Conservation (phyloP, 192 early-diverging fungal genomes). For the Coemansia javaensis region DNA sequence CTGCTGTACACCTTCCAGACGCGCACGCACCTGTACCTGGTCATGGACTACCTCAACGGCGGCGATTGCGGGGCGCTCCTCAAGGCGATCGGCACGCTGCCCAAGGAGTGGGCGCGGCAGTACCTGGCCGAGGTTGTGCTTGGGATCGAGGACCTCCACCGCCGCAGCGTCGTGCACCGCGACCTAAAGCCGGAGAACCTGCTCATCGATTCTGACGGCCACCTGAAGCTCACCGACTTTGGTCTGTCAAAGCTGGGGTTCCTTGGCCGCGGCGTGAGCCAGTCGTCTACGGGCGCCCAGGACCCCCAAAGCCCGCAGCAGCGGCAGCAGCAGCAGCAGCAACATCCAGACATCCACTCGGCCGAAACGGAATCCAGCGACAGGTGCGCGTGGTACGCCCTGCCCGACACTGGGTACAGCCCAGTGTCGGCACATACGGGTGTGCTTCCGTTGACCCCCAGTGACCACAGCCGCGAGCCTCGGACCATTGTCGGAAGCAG, state of each 20-base stretch:
- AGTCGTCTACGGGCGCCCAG: conserved; percentile 16
- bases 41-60: conserved; percentile 87
- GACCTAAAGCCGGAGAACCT: conserved; percentile 80
- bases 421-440: no score
- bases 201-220: conserved; percentile 81
- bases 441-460: no score
- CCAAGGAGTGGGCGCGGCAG: conserved; percentile 75
- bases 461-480: no score
- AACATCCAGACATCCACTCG: background rate
- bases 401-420: no score
- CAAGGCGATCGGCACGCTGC: conserved; percentile 66
- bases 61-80: conserved; percentile 77
- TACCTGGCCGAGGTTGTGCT: conserved; percentile 84
- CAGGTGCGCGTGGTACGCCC: no score
- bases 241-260: conserved; percentile 59
- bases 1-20: conserved; percentile 85
- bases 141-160: conserved; percentile 84
- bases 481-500: no score
- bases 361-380: no score
- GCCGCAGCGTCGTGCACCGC: conserved; percentile 78
- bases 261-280: conserved; percentile 41
- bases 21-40: conserved; percentile 80
- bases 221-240: conserved; percentile 92
- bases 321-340: background rate
- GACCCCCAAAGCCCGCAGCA: background rate